Percentiles rank a stretch among this genome's conserved stretches.
These are phyloP conservation scores for Vicia villosa DNA, from an alignment of 306 rosid species.

Conservation along the genomic window DNA sequence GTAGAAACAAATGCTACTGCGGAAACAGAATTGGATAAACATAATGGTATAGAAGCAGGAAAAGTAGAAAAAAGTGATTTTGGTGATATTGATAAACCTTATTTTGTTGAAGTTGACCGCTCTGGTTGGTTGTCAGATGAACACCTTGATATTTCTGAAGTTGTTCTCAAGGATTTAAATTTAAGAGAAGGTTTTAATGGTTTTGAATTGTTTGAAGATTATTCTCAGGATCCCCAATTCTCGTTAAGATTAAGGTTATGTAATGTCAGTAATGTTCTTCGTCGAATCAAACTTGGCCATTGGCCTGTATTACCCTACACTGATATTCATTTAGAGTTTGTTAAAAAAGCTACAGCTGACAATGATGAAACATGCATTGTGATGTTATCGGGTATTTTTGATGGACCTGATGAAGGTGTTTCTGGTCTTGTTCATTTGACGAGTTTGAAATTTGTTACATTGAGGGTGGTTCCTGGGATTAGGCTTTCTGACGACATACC, in stretches of 20 bases:
- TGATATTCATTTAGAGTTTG: slow-evolving; percentile 70
- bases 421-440: slow-evolving; percentile 81
- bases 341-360: slow-evolving; percentile 42
- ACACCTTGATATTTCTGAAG: slow-evolving; percentile 84
- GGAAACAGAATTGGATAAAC: slow-evolving; percentile 50
- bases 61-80: slow-evolving; percentile 41
- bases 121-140: slow-evolving; percentile 56
- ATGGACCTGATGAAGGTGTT: slow-evolving; percentile 85
- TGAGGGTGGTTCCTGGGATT: slow-evolving; percentile 65
- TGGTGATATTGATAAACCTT: slow-evolving; percentile 46
- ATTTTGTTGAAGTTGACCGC: slow-evolving; percentile 77
- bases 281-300: slow-evolving; percentile 78
- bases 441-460: slow-evolving; percentile 70
- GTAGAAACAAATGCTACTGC: slow-evolving; percentile 41
- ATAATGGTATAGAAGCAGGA: slow-evolving; percentile 39
- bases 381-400: slow-evolving; percentile 75
- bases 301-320: slow-evolving; percentile 79
- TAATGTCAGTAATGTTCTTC: slow-evolving; percentile 51
- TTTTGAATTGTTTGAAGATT: slow-evolving; percentile 46
- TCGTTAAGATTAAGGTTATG: slow-evolving; percentile 65
- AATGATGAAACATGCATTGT: slow-evolving; percentile 49
- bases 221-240: slow-evolving; percentile 50
- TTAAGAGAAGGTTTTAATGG: slow-evolving; percentile 58
- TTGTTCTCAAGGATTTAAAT: slow-evolving; percentile 62
- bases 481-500: slow-evolving; percentile 46